Conservation (phyloP, 2,329 filamentous ascomycete species). For the Incumbomyces delicatus region DNA sequence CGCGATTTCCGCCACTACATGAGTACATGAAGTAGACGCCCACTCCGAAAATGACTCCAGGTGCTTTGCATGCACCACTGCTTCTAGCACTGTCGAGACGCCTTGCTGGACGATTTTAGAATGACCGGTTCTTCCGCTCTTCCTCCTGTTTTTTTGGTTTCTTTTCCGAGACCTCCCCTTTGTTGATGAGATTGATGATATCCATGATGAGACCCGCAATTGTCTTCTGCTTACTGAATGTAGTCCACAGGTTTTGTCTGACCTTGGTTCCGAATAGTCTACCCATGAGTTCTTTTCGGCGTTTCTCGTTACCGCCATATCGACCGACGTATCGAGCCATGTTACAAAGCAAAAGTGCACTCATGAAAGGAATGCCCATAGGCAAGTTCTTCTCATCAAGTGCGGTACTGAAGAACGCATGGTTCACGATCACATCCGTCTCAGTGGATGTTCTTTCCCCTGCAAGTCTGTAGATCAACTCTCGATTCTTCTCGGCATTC, state of each 20-base stretch:
- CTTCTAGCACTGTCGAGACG: not conserved
- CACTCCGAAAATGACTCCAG: too few relatives aligned
- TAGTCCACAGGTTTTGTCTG: conserved; percentile 14
- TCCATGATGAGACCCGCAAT: conserved; percentile 34
- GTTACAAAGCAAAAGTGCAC: conserved; percentile 38
- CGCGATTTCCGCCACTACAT: too few relatives aligned
- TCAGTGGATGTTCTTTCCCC: not conserved
- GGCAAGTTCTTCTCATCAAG: conserved; percentile 32
- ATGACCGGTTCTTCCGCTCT: conserved; percentile 5
- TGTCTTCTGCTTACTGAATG: conserved; percentile 24
- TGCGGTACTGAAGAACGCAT: conserved; percentile 29
- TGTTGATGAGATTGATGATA: conserved; percentile 33
- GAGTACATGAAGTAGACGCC: too few relatives aligned
- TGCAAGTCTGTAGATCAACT: conserved; percentile 15
- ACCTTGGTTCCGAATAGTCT: conserved; percentile 13
- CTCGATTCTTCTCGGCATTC: conserved; percentile 12
- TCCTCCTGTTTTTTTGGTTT: conserved; percentile 9
- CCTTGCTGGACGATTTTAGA: not conserved
- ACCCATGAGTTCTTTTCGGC: conserved; percentile 13
- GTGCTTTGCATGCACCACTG: too few relatives aligned
- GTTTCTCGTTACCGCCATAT: conserved; percentile 13
- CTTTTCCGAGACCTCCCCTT: conserved; percentile 17
- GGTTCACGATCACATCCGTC: conserved; percentile 17
- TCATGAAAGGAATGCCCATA: conserved; percentile 38
- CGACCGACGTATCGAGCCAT: conserved; percentile 31